Evolutionary conservation across 768 basidiomycete species (phyloP).

Genomic region (Pulveroboletus sp.): DNA sequence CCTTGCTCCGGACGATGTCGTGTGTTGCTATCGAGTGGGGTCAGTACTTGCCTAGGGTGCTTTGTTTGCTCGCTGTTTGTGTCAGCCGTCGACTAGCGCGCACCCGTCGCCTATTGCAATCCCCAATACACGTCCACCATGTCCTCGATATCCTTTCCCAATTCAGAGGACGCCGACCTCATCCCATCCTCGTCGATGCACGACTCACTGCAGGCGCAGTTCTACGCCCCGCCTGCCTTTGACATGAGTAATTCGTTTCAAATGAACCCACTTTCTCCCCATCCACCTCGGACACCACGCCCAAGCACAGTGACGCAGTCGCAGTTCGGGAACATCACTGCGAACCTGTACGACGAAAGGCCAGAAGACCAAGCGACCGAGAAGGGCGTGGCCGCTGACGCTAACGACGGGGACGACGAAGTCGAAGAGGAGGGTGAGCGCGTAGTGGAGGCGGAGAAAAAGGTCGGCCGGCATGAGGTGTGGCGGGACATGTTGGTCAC

Average conservation of each 20-base stretch:
- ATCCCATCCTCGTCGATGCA: constrained; percentile 36
- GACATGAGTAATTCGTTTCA: constrained; percentile 64
- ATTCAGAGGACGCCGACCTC: constrained; percentile 35
- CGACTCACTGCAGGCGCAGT: constrained; percentile 42
- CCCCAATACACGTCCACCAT: constrained; percentile 32
- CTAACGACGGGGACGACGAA: constrained; percentile 36
- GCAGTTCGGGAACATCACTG: constrained; percentile 20
- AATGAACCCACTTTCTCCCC: constrained; percentile 76
- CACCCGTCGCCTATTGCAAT: background rate
- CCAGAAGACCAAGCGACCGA: constrained; percentile 34
- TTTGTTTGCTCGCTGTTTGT: constrained; percentile 30
- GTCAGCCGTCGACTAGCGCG: background rate
- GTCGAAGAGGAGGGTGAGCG: constrained; percentile 48
- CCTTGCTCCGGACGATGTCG: background rate
- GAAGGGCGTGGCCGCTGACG: constrained; percentile 12
- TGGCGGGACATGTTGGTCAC: constrained; percentile 79
- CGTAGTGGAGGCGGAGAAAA: constrained; percentile 41
- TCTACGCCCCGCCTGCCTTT: constrained; percentile 52
- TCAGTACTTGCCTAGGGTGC: background rate
- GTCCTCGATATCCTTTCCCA: constrained; percentile 67
- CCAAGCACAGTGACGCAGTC: constrained; percentile 23
- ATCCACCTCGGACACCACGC: constrained; percentile 74
- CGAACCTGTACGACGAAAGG: constrained; percentile 40
- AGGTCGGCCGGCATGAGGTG: constrained; percentile 59
- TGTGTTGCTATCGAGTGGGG: background rate